These are phyloP conservation scores for Neoascochyta sp. DNA, from an alignment of 2,329 filamentous ascomycete genomes.

Conservation along the genomic window DNA sequence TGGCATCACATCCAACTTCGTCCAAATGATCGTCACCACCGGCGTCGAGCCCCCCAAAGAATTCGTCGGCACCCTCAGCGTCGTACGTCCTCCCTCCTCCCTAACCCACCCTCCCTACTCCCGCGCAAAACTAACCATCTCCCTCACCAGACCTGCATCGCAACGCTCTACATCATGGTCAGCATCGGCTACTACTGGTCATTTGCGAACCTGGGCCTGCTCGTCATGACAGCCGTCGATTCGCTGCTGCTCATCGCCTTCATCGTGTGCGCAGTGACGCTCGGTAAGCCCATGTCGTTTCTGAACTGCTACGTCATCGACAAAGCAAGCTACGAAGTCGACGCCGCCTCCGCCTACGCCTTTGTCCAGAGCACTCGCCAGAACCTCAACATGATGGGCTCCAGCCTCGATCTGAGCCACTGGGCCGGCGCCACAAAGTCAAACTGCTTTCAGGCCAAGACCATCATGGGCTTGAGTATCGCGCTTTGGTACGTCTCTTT, in stretches of 20 bases:
- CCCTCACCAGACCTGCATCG: constrained; percentile 65
- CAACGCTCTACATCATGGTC: constrained; percentile 67
- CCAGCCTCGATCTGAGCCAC: constrained; percentile 48
- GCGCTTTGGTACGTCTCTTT: constrained; percentile 65
- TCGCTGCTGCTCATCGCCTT: constrained; percentile 68
- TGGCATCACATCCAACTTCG: constrained; percentile 78
- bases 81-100: constrained; percentile 57
- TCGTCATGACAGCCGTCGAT: constrained; percentile 68
- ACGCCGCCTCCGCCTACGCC: constrained; percentile 49
- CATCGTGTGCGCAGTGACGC: constrained; percentile 69
- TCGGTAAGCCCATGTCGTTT: constrained; percentile 77
- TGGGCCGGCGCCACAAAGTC: constrained; percentile 60
- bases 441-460: constrained; percentile 80
- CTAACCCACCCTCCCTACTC: neutral
- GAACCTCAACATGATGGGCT: constrained; percentile 51
- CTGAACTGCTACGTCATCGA: constrained; percentile 64
- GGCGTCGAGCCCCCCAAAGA: constrained; percentile 66
- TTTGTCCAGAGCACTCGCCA: constrained; percentile 53
- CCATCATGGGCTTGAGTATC: constrained; percentile 82
- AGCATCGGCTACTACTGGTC: constrained; percentile 79
- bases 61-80: constrained; percentile 71
- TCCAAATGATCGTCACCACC: constrained; percentile 66
- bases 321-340: constrained; percentile 44
- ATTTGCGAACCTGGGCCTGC: constrained; percentile 69
- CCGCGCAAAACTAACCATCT: constrained; percentile 3